Base-by-base conservation (phyloP, 2,329 filamentous ascomycete species). In the Bipolaris victoriae region DNA sequence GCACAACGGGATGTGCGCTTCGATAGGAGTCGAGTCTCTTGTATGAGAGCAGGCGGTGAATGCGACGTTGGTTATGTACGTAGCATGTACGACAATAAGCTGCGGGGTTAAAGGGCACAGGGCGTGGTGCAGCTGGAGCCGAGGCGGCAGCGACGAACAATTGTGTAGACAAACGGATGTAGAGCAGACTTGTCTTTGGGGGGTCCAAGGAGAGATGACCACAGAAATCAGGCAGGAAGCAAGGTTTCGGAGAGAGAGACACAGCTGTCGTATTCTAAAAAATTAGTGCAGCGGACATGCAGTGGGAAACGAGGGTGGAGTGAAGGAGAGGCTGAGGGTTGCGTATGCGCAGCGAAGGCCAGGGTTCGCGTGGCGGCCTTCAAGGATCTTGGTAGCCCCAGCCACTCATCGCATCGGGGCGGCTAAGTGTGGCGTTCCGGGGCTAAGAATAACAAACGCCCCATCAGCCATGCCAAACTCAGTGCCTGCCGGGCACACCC, bases 241-340 rank as follows among this genome's bases (percentile, higher is more conserved):
- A 13, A 31, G 29, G 29, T 22, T 26, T 22, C 15, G 10, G 6
- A 29, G 35, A 49, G 18, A 37, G n/a, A 16, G 33, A 11, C 15
- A 16, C 20, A 24, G 46, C 7, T 46, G 40, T 44, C 49, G 15
- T 49, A 49, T 40, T 33, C 29, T 31, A 31, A 5, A 31, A 31
- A 31, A 13, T 33, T 18, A 26, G 26, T 7, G 45, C 55, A 49
- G 33, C 33, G 11, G 31, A 44, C 39, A 35, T 9, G 35, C 16
- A 46, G 33, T 37, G 26, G 18, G 20, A 58, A 61, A 46, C 57
- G 57, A 58, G 37, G 37, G 44, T 43, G 44, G 53, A 9, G 31
- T 47, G 44, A 50, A 40, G 22, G 51, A 52, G 50, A 63, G 52
- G 58, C 55, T 60, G 57, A 60, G 45, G 52, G 53, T 59, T 62